A percentile compares a stretch with the other conserved stretches of the same genome.
phyloP scores from a whole-genome alignment of 257 asterid species.

The Gentiana macrophylla region DNA sequence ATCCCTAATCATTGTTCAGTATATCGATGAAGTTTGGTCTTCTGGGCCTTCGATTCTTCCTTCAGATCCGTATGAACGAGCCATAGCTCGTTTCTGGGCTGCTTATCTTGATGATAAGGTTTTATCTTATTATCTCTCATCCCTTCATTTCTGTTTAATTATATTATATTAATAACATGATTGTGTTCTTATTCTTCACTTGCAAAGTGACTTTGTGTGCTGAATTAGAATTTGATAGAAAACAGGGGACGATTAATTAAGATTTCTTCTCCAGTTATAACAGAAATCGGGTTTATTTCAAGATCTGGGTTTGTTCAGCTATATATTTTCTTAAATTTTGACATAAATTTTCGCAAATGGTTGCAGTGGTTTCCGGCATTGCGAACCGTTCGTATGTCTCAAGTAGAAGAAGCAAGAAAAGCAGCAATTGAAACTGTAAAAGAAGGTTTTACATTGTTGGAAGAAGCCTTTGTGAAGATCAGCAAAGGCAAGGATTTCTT shows the following conservation, averaged over 20 bases:
- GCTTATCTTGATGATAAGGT: slow-evolving; percentile 44
- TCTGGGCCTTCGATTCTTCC: slow-evolving; percentile 29
- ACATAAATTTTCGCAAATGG: not conserved
- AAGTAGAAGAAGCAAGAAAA: not conserved
- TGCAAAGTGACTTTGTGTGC: too few species aligned
- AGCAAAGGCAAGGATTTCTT: slow-evolving; percentile 45
- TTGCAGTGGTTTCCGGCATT: not conserved
- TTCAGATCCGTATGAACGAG: slow-evolving; percentile 29
- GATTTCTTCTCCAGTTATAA: too few species aligned
- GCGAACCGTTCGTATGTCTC: not conserved
- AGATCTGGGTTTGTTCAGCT: too few species aligned
- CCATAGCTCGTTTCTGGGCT: slow-evolving; percentile 50
- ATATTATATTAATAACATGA: too few species aligned
- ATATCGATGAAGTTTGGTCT: slow-evolving; percentile 31
- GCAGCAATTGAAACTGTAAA: not conserved
- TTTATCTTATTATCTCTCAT: not conserved
- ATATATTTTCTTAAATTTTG: too few species aligned
- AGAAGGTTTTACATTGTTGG: slow-evolving; percentile 37
- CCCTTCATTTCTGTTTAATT: too few species aligned
- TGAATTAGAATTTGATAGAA: not conserved
- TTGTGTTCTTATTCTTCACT: too few species aligned
- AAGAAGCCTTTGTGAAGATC: slow-evolving; percentile 39
- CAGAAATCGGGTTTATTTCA: too few species aligned
- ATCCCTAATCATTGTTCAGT: slow-evolving; percentile 38
- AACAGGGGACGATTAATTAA: not conserved